Percentiles rank a stretch among this genome's conserved stretches.
Evolutionary conservation across 805 yeast species (phyloP).

Genomic region (Candida pini): DNA sequence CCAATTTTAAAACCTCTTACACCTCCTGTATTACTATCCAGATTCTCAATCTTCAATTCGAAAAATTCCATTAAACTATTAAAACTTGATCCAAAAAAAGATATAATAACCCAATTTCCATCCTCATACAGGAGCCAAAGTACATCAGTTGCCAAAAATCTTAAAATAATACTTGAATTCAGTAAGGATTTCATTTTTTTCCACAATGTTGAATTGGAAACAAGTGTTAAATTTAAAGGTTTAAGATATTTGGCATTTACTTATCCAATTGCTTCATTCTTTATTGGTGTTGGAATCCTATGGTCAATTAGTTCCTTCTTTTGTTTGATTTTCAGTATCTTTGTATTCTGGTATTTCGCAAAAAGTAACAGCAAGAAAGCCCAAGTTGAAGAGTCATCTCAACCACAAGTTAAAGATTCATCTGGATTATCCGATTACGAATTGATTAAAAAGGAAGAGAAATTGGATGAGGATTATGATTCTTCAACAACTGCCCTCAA

Average conservation of each 20-base stretch:
- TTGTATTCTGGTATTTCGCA: slow-evolving; percentile 20
- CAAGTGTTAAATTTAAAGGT: slow-evolving; percentile 37
- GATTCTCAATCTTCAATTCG: too few relatives aligned
- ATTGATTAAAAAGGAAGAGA: slow-evolving; percentile 9
- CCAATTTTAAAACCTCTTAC: too few relatives aligned
- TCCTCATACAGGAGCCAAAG: too few relatives aligned
- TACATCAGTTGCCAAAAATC: too few relatives aligned
- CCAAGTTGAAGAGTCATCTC: not conserved
- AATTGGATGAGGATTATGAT: slow-evolving; percentile 4
- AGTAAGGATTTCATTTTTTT: slow-evolving; percentile 13
- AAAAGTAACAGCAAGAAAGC: not conserved
- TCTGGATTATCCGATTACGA: not conserved
- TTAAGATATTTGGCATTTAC: slow-evolving; percentile 35
- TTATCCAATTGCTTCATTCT: slow-evolving; percentile 29
- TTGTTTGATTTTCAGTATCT: slow-evolving; percentile 26
- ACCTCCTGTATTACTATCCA: too few relatives aligned
- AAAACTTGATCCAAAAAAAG: too few relatives aligned
- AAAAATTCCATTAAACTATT: too few relatives aligned
- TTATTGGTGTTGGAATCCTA: slow-evolving; percentile 33
- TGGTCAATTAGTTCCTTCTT: slow-evolving; percentile 31
- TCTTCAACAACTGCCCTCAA: not conserved
- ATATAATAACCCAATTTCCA: too few relatives aligned
- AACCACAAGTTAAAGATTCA: not conserved
- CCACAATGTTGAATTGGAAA: slow-evolving; percentile 11
- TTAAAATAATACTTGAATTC: slow-evolving; percentile 20